Conservation (phyloP, 352 stramenopile genomes). For the Pythium angustatum region DNA sequence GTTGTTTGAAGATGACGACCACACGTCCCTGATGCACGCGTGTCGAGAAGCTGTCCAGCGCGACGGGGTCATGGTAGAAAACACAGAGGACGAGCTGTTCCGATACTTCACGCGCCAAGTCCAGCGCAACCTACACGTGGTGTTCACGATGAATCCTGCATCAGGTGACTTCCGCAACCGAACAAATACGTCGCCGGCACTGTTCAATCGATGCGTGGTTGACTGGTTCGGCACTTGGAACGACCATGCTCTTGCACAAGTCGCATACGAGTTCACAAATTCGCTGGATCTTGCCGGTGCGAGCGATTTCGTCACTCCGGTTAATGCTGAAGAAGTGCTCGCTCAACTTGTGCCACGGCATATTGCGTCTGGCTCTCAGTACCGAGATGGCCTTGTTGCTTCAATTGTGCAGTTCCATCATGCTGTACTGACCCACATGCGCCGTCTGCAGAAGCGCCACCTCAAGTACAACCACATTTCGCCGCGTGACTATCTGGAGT, state of each 20-base stretch:
- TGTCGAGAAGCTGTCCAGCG: constrained; percentile 94
- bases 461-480: constrained; percentile 91
- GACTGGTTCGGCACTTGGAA: constrained; percentile 99
- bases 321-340: constrained; percentile 52
- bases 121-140: constrained; percentile 99
- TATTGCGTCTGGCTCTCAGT: constrained; percentile 58
- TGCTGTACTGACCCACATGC: constrained; percentile 83
- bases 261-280: constrained; percentile 97
- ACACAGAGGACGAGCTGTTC: constrained; percentile 95
- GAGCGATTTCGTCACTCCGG: constrained; percentile 59
- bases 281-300: constrained; percentile 93
- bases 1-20: constrained; percentile 99
- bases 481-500: constrained; percentile 92
- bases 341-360: constrained; percentile 58
- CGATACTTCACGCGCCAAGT: constrained; percentile 98
- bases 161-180: constrained; percentile 95
- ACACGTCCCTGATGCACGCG: constrained; percentile 95
- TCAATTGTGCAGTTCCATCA: constrained; percentile 90
- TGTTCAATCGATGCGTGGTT: constrained; percentile 99
- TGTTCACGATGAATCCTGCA: constrained; percentile 99
- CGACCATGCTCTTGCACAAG: constrained; percentile 96
- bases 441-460: constrained; percentile 82
- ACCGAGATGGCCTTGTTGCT: constrained; percentile 78
- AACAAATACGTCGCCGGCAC: constrained; percentile 98
- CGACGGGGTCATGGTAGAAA: constrained; percentile 87